Percentiles rank a stretch among this genome's conserved stretches.
Evolutionary conservation across 2,329 filamentous ascomycete species (phyloP).

Genomic region (Chlorencoelia australis): DNA sequence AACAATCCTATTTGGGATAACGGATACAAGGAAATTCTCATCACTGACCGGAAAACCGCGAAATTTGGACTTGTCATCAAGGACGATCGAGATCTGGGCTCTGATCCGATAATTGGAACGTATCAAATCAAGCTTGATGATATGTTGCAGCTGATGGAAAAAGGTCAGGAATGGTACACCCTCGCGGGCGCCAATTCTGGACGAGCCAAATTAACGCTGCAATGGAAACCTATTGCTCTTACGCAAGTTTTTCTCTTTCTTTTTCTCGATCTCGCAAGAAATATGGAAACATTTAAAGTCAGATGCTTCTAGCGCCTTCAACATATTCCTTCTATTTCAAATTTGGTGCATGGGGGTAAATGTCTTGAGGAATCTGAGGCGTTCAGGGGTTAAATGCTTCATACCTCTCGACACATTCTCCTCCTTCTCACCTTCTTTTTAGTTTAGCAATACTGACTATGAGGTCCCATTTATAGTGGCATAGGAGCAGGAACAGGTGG

Average conservation of each 20-base stretch:
- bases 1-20: constrained; percentile 97
- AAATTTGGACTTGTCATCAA: constrained; percentile 90
- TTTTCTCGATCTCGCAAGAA: too few species aligned
- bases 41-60: constrained; percentile 85
- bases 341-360: too few species aligned
- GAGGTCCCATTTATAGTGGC: too few species aligned
- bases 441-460: too few species aligned
- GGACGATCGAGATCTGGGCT: constrained; percentile 78
- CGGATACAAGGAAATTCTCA: constrained; percentile 84
- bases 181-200: constrained; percentile 72
- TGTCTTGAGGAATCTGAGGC: too few species aligned
- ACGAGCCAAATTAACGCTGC: constrained; percentile 78
- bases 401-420: too few species aligned
- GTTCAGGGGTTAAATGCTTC: too few species aligned
- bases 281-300: too few species aligned
- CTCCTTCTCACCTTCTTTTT: too few species aligned
- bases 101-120: constrained; percentile 77
- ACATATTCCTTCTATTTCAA: too few species aligned
- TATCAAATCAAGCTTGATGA: constrained; percentile 96
- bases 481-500: constrained; percentile 69
- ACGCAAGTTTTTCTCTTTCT: too few species aligned
- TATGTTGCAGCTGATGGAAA: constrained; percentile 79
- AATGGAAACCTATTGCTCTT: constrained; percentile 95
- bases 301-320: too few species aligned
- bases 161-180: constrained; percentile 95